Evolutionary conservation across 805 yeast species (phyloP), one percentile per base, ranked within the genome.

Genomic region (Cyberlindnera petersonii): DNA sequence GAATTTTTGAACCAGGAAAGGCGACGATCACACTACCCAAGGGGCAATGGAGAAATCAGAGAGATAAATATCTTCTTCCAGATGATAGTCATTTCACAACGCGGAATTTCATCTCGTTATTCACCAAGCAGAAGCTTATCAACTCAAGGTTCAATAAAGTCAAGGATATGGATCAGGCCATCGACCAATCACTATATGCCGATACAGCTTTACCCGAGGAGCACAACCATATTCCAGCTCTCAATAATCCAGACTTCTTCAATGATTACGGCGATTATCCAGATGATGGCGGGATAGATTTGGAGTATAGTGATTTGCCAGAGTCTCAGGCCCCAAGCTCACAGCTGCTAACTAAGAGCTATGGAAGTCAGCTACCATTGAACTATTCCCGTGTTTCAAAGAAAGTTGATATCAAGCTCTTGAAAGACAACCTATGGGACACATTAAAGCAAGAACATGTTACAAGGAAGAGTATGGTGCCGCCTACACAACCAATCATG

Each of bases 341-440:
- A 31, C 59, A 40, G 49, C 43, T 43, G 38, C 42, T 29, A 43
- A 46, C 30, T 36, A 56, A 28, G 48, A 56, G 40, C 41, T 46
- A 44, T n/a, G 49, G 48, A n/a, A 31, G 43, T 6, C 52, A 49
- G 35, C 21, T 67, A 13, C 67, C 68, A 16, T 65, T 82, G 22
- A 72, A 68, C 44, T 85, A 77, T 54, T 80, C 95, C 2, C 70
- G 82, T 37, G 76, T 77, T 2, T 83, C 95, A 5, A 87, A 86
- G 56, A 74, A 77, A 43, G 93, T 88, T 26, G 93, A 87, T 56
- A 82, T 88, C 23, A 74, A 76, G 44, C 62, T 69, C n/a, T 66
- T 87, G 39, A 87, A 88, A 61, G 82, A 79, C 37, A 85, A 84
- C 49, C 56, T 87, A 17, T 87, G 95, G 95, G 66, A 68, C n/a